Evolutionary conservation across 805 yeast species (phyloP).

Genomic region (Starmerella stigmatis): DNA sequence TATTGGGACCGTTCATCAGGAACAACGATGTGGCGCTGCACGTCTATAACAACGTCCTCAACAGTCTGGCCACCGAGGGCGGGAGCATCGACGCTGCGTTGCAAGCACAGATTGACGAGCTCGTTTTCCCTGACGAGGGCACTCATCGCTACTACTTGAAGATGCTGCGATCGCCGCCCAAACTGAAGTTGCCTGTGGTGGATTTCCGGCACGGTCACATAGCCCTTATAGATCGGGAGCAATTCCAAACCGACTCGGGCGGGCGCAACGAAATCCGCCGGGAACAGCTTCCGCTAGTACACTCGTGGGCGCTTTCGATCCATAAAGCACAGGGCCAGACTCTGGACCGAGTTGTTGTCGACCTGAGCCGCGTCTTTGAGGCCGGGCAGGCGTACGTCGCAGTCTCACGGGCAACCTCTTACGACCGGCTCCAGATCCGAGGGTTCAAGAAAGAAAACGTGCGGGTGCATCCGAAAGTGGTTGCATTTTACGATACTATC

Average conservation of each 20-base stretch:
- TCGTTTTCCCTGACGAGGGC: constrained; percentile 12
- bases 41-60: constrained; percentile 19
- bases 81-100: constrained; percentile 4
- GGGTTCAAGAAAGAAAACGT: constrained; percentile 59
- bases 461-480: constrained; percentile 61
- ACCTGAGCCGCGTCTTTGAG: constrained; percentile 66
- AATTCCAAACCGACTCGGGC: constrained; percentile 15
- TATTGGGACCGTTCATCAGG: constrained; percentile 12
- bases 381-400: constrained; percentile 97
- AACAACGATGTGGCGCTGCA: constrained; percentile 11
- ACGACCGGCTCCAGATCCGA: constrained; percentile 69
- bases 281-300: constrained; percentile 68
- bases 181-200: constrained; percentile 19
- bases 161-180: constrained; percentile 12
- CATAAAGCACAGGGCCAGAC: constrained; percentile 97
- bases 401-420: constrained; percentile 74
- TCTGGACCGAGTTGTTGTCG: constrained; percentile 61
- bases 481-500: constrained; percentile 45
- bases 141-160: background rate
- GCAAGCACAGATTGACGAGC: constrained; percentile 10
- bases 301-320: constrained; percentile 92
- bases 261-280: constrained; percentile 47
- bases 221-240: constrained; percentile 17
- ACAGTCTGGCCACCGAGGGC: constrained; percentile 2
- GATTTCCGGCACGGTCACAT: constrained; percentile 19